Evolutionary conservation across 2,329 filamentous ascomycete genomes (phyloP).

Genomic region (Tolypocladium ovalisporum): DNA sequence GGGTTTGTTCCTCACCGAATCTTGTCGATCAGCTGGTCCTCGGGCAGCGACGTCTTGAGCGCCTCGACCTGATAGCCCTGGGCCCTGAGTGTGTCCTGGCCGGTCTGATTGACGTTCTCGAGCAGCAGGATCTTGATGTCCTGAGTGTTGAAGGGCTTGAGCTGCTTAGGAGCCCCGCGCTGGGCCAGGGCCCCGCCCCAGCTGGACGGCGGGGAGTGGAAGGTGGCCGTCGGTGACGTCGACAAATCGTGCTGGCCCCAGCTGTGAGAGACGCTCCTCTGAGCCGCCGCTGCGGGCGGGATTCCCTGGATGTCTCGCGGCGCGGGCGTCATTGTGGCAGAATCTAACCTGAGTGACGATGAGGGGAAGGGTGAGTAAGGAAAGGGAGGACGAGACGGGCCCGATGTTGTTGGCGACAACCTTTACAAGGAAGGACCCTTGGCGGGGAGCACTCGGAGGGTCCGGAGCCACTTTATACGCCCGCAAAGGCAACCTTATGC

Average conservation of each 20-base stretch:
- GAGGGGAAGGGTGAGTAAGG: background rate
- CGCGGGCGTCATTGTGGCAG: slow-evolving; percentile 27
- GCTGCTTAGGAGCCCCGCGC: slow-evolving; percentile 49
- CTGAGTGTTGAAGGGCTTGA: slow-evolving; percentile 92
- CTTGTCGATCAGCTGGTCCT: slow-evolving; percentile 93
- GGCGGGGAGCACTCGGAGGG: background rate
- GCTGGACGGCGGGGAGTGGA: slow-evolving; percentile 62
- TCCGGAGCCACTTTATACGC: background rate
- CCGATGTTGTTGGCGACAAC: background rate
- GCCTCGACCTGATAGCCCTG: slow-evolving; percentile 97
- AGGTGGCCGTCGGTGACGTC: slow-evolving; percentile 62
- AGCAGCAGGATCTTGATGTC: slow-evolving; percentile 94
- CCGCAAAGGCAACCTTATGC: background rate
- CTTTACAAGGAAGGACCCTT: background rate
- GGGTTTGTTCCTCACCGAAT: slow-evolving; percentile 63
- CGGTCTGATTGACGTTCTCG: slow-evolving; percentile 92
- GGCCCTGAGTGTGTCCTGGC: slow-evolving; percentile 65
- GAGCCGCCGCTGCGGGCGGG: slow-evolving; percentile 19
- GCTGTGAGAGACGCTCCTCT: slow-evolving; percentile 41
- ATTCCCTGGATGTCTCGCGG: slow-evolving; percentile 34
- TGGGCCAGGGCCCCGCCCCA: slow-evolving; percentile 33
- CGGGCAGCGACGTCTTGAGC: slow-evolving; percentile 77
- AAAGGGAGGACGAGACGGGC: background rate
- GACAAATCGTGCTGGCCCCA: slow-evolving; percentile 50
- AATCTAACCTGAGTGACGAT: background rate